phyloP scores from a whole-genome alignment of 768 basidiomycete genomes.

The Austroboletus eburneus region DNA sequence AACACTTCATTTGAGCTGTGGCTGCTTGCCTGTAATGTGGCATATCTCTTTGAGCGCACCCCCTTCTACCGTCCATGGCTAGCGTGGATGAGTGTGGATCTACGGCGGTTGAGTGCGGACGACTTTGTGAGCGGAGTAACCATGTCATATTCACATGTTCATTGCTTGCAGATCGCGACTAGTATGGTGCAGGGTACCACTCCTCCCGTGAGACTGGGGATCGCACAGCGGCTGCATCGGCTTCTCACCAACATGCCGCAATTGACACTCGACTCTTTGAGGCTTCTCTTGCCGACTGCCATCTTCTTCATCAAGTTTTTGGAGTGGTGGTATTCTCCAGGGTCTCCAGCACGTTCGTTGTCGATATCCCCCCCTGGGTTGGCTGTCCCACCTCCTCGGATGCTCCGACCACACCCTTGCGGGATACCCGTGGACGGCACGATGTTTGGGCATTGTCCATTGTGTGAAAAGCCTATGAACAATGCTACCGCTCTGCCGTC shows the following conservation, averaged over 20 bases:
- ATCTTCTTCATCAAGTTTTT: slow-evolving; percentile 96
- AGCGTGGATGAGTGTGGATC: slow-evolving; percentile 75
- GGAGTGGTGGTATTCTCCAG: slow-evolving; percentile 99
- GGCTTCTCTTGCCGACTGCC: slow-evolving; percentile 75
- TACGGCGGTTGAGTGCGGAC: slow-evolving; percentile 73
- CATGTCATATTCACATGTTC: neutral
- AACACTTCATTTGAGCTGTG: slow-evolving; percentile 78
- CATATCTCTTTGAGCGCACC: slow-evolving; percentile 86
- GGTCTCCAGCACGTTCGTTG: slow-evolving; percentile 77
- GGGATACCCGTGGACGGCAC: slow-evolving; percentile 60
- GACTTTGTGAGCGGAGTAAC: slow-evolving; percentile 58
- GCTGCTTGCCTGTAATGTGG: slow-evolving; percentile 78
- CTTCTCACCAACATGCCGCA: slow-evolving; percentile 53
- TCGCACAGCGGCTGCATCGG: slow-evolving; percentile 42
- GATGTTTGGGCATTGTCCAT: slow-evolving; percentile 78
- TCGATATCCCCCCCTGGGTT: slow-evolving; percentile 60
- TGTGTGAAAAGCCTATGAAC: slow-evolving; percentile 67
- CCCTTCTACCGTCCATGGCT: slow-evolving; percentile 92
- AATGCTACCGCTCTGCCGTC: slow-evolving; percentile 90
- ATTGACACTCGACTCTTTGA: slow-evolving; percentile 70
- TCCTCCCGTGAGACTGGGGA: slow-evolving; percentile 30
- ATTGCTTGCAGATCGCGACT: slow-evolving; percentile 13
- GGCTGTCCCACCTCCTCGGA: slow-evolving; percentile 69
- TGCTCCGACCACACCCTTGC: slow-evolving; percentile 70
- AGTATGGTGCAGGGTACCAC: slow-evolving; percentile 12